Conservation (phyloP, 1,284 basidiomycete genomes). For the Testicularia cyperi region DNA sequence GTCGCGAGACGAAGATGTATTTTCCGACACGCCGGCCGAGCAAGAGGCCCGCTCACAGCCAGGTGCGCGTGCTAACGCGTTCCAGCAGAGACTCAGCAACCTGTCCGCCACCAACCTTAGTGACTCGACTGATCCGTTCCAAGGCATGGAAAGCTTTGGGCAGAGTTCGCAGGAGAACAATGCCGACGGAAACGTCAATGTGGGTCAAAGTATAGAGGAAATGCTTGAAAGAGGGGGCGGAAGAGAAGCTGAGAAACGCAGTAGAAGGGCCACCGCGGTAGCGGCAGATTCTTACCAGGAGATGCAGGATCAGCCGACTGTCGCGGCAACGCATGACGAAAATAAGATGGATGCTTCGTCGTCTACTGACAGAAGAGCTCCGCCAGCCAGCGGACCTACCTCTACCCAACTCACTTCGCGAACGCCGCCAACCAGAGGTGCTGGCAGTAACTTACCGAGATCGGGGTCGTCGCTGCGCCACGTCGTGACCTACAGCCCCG, state of each 20-base stretch:
- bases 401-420: conserved; percentile 9
- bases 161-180: conserved; percentile 19
- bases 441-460: conserved; percentile 27
- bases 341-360: too few relatives aligned
- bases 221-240: too few relatives aligned
- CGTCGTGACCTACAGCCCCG: conserved; percentile 34
- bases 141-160: conserved; percentile 43
- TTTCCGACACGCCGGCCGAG: conserved; percentile 26
- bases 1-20: conserved; percentile 23
- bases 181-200: too few relatives aligned
- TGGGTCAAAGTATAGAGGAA: too few relatives aligned
- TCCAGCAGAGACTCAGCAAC: conserved; percentile 25
- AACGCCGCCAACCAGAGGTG: conserved; percentile 1
- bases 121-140: conserved; percentile 42
- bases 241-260: too few relatives aligned
- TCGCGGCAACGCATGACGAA: too few relatives aligned
- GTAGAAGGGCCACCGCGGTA: too few relatives aligned
- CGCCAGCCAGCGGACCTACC: too few relatives aligned
- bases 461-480: conserved; percentile 34
- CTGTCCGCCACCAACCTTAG: conserved; percentile 10
- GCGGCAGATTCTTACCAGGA: too few relatives aligned
- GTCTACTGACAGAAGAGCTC: too few relatives aligned
- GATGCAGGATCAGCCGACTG: too few relatives aligned
- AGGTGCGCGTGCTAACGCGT: conserved; percentile 18
- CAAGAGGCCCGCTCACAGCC: conserved; percentile 16